Evolutionary conservation across 495 filamentous ascomycete genomes (phyloP), one percentile per base, ranked within the genome.

Genomic region (Hypoxylon fuscum): DNA sequence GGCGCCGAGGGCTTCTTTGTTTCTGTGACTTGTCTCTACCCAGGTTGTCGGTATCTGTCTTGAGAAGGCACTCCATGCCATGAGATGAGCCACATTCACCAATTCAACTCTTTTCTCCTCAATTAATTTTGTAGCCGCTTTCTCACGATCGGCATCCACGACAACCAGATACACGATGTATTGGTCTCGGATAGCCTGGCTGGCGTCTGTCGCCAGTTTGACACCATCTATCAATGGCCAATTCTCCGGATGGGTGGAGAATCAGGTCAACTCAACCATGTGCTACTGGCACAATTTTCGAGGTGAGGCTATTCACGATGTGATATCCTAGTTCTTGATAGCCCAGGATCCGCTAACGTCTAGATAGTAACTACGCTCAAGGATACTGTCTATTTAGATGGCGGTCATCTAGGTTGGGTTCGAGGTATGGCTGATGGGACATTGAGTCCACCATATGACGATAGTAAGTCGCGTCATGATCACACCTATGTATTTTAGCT

Each of bases 321-420:
- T 14, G n/a, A n/a, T 25, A 21, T 46, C 23, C 15, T 5, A 12
- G 15, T 8, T 2, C 45, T 52, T 31, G 5, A n/a, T 29, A 50
- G 20, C 2, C 12, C 25, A 17, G 23, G 12, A 31, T 3, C 43
- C 11, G 48, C 66, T 77, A 46, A 78, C 65, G 17, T 44, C 14
- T n/a, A 6, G 12, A 27, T 52, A 88, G 88, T 80, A 58, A 83
- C 83, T 43, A 72, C 88, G 1, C 77, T 91, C 37, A 83, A 80
- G 20, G 87, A 92, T 64, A 88, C 81, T 1, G 73, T 91, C 21
- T 92, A 87, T 62, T 51, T 92, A 15, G 88, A 92, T 67, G 89
- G 89, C 35, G 89, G 89, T 2, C 41, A 64, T 51, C 52, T 87
- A 20, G 80, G 61, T 61, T 87, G 82, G 76, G 37, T 74, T 29